These are phyloP conservation scores for Nakazawaea wyomingensis DNA, from an alignment of 805 yeast species.

Conservation along the genomic window DNA sequence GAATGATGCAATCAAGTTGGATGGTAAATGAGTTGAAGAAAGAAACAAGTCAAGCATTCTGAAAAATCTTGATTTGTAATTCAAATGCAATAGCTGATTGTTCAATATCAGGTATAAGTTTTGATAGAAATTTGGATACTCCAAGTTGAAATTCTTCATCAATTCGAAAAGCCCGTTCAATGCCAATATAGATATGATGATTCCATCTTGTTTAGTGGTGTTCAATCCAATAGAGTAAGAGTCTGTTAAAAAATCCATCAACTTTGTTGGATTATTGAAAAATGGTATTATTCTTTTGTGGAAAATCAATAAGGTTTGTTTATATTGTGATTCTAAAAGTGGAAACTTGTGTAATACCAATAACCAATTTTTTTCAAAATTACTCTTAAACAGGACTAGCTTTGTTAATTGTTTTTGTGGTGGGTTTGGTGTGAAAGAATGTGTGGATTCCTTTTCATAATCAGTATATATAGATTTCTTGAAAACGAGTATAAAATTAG, in stretches of 20 bases:
- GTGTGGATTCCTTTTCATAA: slow-evolving; percentile 28
- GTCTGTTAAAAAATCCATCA: slow-evolving; percentile 93
- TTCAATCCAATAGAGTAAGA: slow-evolving; percentile 51
- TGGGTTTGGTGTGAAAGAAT: slow-evolving; percentile 37
- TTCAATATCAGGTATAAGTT: slow-evolving; percentile 80
- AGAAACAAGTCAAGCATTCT: slow-evolving; percentile 82
- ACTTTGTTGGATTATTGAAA: slow-evolving; percentile 68
- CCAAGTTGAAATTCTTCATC: slow-evolving; percentile 77
- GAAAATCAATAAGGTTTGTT: slow-evolving; percentile 59
- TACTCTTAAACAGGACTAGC: slow-evolving; percentile 43
- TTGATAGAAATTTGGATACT: slow-evolving; percentile 83
- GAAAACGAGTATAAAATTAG: slow-evolving; percentile 36
- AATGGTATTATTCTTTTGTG: slow-evolving; percentile 84
- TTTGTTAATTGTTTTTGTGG: slow-evolving; percentile 33
- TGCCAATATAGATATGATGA: slow-evolving; percentile 51
- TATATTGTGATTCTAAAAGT: slow-evolving; percentile 52
- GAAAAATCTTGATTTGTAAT: slow-evolving; percentile 81
- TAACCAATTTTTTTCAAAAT: slow-evolving; percentile 69
- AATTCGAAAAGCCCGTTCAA: slow-evolving; percentile 83
- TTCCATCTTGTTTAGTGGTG: slow-evolving; percentile 14
- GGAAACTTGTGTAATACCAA: slow-evolving; percentile 43
- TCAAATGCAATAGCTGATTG: slow-evolving; percentile 67
- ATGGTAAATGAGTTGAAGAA: slow-evolving; percentile 82
- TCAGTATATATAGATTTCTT: slow-evolving; percentile 25
- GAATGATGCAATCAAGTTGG: slow-evolving; percentile 80